A percentile compares a stretch with the other conserved stretches of the same genome.
Evolutionary conservation across 768 basidiomycete genomes (phyloP).

Genomic region (Flagelloscypha sp.): DNA sequence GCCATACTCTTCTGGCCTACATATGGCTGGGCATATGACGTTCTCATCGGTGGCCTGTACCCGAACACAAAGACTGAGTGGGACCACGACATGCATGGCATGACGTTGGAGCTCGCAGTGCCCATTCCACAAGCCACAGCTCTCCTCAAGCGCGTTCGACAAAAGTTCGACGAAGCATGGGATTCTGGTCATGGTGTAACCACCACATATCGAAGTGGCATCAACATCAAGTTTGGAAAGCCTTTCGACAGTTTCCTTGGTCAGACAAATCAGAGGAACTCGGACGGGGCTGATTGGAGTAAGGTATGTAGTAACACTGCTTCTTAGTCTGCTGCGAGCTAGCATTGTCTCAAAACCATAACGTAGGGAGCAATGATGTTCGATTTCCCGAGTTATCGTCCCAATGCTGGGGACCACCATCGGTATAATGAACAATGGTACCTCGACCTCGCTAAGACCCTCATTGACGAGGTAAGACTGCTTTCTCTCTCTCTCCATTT

Average conservation of each 20-base stretch:
- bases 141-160: conserved; percentile 23
- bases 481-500: background rate
- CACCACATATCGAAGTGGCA: conserved; percentile 27
- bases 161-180: conserved; percentile 25
- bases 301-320: conserved; percentile 15
- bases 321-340: background rate
- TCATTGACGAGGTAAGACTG: conserved; percentile 24
- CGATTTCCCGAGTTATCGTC: conserved; percentile 28
- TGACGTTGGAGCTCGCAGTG: conserved; percentile 27
- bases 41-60: conserved; percentile 29
- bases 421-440: conserved; percentile 26
- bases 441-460: conserved; percentile 13
- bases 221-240: conserved; percentile 29
- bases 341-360: background rate
- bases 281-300: conserved; percentile 25
- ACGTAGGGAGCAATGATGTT: conserved; percentile 32
- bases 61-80: conserved; percentile 24
- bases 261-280: conserved; percentile 24
- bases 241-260: conserved; percentile 29
- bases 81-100: conserved; percentile 27
- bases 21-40: conserved; percentile 26
- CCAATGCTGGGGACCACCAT: conserved; percentile 24
- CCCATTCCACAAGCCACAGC: conserved; percentile 24
- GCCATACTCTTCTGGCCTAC: conserved; percentile 27
- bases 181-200: conserved; percentile 27